These are phyloP conservation scores for Stenogyne calaminthoides DNA, from an alignment of 305 asterid species.

Conservation along the genomic window DNA sequence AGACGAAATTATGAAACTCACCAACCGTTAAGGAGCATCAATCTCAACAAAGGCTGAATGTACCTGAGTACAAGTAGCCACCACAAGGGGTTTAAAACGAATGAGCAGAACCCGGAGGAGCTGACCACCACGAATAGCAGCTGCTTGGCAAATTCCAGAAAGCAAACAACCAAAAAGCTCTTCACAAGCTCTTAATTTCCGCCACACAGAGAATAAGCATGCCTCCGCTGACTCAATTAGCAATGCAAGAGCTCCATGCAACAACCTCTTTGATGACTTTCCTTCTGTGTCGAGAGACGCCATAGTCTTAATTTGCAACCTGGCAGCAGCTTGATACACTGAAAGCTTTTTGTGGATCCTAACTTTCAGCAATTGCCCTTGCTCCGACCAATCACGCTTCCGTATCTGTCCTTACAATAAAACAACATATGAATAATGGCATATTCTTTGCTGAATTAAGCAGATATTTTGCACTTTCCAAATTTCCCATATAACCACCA, in stretches of 20 bases:
- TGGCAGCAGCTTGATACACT: conserved; percentile 86
- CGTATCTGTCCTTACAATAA: conserved; percentile 64
- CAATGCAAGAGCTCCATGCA: conserved; percentile 89
- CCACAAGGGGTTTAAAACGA: conserved; percentile 90
- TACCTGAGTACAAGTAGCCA: conserved; percentile 92
- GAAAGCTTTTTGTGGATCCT: conserved; percentile 84
- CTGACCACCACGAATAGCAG: conserved; percentile 88
- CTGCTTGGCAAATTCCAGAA: conserved; percentile 90
- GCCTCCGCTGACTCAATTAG: conserved; percentile 92
- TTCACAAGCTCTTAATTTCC: conserved; percentile 93
- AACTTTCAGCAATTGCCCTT: conserved; percentile 82
- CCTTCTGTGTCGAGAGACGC: conserved; percentile 82
- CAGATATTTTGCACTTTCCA: conserved; percentile 24
- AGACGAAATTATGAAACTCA: conserved; percentile 25
- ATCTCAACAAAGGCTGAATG: conserved; percentile 25
- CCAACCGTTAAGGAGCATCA: conserved; percentile 28
- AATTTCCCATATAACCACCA: conserved; percentile 14
- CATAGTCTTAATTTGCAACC: conserved; percentile 74
- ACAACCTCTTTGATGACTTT: conserved; percentile 84
- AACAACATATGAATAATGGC: conserved; percentile 30
- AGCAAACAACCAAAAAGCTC: conserved; percentile 91
- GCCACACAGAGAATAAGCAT: conserved; percentile 83
- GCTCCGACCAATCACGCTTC: conserved; percentile 94
- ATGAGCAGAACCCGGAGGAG: conserved; percentile 88
- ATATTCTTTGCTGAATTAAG: conserved; percentile 15